Evolutionary conservation across 164 flowering plant genomes (phyloP).

Genomic region (Sedum album): DNA sequence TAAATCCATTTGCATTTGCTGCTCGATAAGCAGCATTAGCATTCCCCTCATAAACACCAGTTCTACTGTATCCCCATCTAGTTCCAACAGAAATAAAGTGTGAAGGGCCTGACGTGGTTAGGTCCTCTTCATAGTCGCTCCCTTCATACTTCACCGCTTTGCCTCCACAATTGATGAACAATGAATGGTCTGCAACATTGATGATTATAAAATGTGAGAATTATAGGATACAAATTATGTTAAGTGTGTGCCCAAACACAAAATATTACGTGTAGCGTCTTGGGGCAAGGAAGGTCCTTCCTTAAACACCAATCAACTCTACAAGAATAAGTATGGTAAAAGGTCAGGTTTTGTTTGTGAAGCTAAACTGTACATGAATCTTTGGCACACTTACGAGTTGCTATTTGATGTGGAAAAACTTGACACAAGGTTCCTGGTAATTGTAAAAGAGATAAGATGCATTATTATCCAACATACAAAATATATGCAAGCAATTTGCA

Average conservation of each 20-base stretch:
- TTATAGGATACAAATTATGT: neutral
- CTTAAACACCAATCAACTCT: constrained; percentile 52
- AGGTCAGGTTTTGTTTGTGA: neutral
- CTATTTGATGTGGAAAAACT: constrained; percentile 26
- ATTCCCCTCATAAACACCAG: constrained; percentile 33
- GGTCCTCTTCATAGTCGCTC: constrained; percentile 43
- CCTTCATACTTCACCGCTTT: constrained; percentile 15
- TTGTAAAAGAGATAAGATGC: neutral
- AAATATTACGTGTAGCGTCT: constrained; percentile 33
- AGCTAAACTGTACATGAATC: neutral
- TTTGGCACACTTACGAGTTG: constrained; percentile 34
- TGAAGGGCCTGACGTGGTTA: constrained; percentile 27
- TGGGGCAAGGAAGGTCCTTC: constrained; percentile 52
- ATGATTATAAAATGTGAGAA: neutral
- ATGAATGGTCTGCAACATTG: constrained; percentile 36
- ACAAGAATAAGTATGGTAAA: constrained; percentile 3
- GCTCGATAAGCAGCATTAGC: constrained; percentile 18
- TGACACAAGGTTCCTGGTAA: constrained; percentile 47
- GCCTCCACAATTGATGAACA: constrained; percentile 83
- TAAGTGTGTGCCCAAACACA: neutral
- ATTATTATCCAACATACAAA: neutral
- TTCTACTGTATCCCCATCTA: constrained; percentile 60
- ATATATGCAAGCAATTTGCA: neutral
- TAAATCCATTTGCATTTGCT: constrained; percentile 16
- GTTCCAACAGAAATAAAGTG: constrained; percentile 21